Evolutionary conservation across 371 early-diverging fungal genomes (phyloP).

Genomic region (Dinochytrium kinnereticum): DNA sequence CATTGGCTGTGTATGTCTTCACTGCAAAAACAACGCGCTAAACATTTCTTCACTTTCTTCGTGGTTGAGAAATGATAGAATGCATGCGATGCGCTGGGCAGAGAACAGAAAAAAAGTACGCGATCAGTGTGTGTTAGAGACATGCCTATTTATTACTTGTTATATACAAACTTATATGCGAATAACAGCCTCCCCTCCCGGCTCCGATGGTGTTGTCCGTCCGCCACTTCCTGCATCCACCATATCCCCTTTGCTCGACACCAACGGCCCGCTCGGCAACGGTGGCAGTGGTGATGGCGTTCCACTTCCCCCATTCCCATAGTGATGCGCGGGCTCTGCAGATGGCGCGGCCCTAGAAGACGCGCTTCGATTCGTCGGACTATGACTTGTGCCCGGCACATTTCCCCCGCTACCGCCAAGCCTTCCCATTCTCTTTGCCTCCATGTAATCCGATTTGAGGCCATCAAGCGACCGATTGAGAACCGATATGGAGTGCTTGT

Average conservation of each 20-base stretch:
- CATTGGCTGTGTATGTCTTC: too few relatives aligned
- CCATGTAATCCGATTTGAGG: conserved; percentile 40
- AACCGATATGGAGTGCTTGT: conserved; percentile 44
- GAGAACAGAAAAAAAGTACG: too few relatives aligned
- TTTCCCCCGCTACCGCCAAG: not conserved
- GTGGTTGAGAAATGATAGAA: too few relatives aligned
- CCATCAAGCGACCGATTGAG: conserved; percentile 43
- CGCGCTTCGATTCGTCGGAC: not conserved
- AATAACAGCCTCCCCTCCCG: not conserved
- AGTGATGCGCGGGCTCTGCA: not conserved
- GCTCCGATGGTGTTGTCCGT: not conserved
- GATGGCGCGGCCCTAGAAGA: conserved; percentile 4
- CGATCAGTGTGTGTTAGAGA: too few relatives aligned
- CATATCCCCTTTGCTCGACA: conserved; percentile 6
- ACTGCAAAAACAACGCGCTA: too few relatives aligned
- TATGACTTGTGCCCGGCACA: not conserved
- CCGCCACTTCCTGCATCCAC: not conserved
- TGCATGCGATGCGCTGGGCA: too few relatives aligned
- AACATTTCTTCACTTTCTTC: too few relatives aligned
- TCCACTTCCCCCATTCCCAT: not conserved
- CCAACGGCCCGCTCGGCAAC: conserved; percentile 6
- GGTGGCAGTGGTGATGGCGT: conserved; percentile 7
- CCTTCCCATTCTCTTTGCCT: conserved; percentile 9
- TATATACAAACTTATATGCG: not conserved
- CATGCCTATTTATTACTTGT: too few relatives aligned